A percentile compares a stretch with the other conserved stretches of the same genome.
Conservation (phyloP, 176 grass and related monocot genomes). For the Carex cristatella region DNA sequence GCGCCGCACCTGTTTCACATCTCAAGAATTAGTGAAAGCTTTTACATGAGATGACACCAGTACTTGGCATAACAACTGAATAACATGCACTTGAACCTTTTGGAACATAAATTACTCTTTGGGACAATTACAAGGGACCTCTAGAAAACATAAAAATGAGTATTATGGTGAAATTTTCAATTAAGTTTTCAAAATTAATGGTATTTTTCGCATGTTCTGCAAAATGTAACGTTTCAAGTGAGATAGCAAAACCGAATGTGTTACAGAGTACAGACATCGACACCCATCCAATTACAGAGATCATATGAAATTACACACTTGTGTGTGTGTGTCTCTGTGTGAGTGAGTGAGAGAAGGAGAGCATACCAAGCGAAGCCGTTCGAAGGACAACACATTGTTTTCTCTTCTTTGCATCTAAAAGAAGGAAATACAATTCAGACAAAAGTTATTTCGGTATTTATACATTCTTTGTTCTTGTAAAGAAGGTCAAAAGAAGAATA, state of each 20-base stretch:
- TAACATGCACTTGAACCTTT: not conserved
- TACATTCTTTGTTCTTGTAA: not conserved
- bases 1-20: conserved; percentile 69
- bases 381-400: conserved; percentile 93
- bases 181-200: not conserved
- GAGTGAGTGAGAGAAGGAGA: not conserved
- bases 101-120: not conserved
- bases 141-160: not conserved
- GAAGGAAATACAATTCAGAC: conserved; percentile 20
- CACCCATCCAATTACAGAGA: not conserved
- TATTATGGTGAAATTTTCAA: not conserved
- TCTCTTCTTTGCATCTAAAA: conserved; percentile 99
- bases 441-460: not conserved
- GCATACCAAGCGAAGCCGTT: conserved; percentile 79
- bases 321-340: not conserved
- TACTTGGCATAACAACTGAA: not conserved
- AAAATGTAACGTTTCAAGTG: not conserved
- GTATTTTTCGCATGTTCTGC: not conserved
- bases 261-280: not conserved
- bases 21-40: conserved; percentile 10
- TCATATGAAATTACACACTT: not conserved
- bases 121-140: not conserved
- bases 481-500: not conserved
- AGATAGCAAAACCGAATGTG: not conserved
- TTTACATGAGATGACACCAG: not conserved